A percentile compares a stretch with the other conserved stretches of the same genome.
phyloP scores from a whole-genome alignment of 2,329 filamentous ascomycete species.

The Ceratocystis variospora region DNA sequence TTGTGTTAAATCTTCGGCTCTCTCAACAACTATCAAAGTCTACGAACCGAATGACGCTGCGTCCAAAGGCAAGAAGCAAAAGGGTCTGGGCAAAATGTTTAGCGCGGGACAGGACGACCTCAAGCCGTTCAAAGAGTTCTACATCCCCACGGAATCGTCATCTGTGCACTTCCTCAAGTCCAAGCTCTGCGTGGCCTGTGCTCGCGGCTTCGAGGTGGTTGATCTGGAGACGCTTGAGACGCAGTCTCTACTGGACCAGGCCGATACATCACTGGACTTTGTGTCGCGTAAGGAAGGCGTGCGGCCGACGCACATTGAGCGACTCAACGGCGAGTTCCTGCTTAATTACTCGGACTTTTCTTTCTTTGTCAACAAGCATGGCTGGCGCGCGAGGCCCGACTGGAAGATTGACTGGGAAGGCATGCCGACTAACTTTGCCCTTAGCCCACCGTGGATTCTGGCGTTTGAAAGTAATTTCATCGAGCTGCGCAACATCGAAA shows the following conservation, averaged over 20 bases:
- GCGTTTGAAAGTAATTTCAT: slow-evolving; percentile 97
- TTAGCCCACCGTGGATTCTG: slow-evolving; percentile 92
- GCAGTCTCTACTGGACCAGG: slow-evolving; percentile 90
- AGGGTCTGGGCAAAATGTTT: slow-evolving; percentile 91
- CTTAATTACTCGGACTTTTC: slow-evolving; percentile 98
- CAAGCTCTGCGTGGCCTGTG: slow-evolving; percentile 91
- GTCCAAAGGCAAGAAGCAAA: slow-evolving; percentile 88
- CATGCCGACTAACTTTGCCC: slow-evolving; percentile 76
- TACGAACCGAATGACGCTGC: slow-evolving; percentile 94
- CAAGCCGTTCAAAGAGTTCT: slow-evolving; percentile 97
- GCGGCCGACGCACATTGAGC: slow-evolving; percentile 92
- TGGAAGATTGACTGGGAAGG: slow-evolving; percentile 99
- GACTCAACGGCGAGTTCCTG: slow-evolving; percentile 90
- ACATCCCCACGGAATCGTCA: slow-evolving; percentile 95
- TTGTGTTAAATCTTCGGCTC: slow-evolving; percentile 83
- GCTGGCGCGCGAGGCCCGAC: slow-evolving; percentile 88
- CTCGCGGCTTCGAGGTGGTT: slow-evolving; percentile 92
- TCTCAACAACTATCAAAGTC: slow-evolving; percentile 97
- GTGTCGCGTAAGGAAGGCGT: slow-evolving; percentile 87
- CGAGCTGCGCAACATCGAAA: slow-evolving; percentile 91
- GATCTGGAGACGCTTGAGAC: slow-evolving; percentile 95
- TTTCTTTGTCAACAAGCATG: slow-evolving; percentile 98
- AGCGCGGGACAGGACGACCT: slow-evolving; percentile 83
- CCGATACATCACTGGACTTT: slow-evolving; percentile 94
- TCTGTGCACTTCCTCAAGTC: slow-evolving; percentile 96